Evolutionary conservation across 345 rosid genomes (phyloP).

Genomic region (Eutrema heterophyllum): DNA sequence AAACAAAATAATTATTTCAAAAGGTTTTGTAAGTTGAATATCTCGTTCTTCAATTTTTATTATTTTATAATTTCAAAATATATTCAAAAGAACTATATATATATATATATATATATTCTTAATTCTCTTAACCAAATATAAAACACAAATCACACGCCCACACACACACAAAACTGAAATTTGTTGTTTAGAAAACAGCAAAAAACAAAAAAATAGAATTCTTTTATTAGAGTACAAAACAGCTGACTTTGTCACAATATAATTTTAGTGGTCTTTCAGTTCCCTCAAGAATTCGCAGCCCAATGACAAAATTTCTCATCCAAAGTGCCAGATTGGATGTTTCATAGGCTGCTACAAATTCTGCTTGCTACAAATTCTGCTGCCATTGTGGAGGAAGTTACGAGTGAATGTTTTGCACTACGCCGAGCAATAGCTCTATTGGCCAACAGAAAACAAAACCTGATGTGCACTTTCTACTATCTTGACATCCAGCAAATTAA

Average conservation of each 20-base stretch:
- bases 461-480: neutral
- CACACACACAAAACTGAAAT: too few species aligned
- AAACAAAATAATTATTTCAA: too few species aligned
- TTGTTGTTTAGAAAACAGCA: too few species aligned
- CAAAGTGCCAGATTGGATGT: neutral
- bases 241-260: neutral
- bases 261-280: neutral
- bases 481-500: neutral
- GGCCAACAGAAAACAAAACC: neutral
- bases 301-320: neutral
- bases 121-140: too few species aligned
- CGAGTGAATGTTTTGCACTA: neutral
- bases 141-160: too few species aligned
- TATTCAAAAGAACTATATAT: too few species aligned
- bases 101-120: too few species aligned
- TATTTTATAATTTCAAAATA: too few species aligned
- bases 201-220: too few species aligned
- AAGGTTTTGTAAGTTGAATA: too few species aligned
- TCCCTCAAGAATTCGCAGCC: too few species aligned
- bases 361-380: neutral
- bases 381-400: neutral
- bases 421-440: neutral
- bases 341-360: neutral
- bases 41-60: too few species aligned
- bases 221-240: neutral